Evolutionary conservation across 2,329 filamentous ascomycete species (phyloP), one percentile per base, ranked within the genome.

Genomic region (Sclerotinia subarctica): DNA sequence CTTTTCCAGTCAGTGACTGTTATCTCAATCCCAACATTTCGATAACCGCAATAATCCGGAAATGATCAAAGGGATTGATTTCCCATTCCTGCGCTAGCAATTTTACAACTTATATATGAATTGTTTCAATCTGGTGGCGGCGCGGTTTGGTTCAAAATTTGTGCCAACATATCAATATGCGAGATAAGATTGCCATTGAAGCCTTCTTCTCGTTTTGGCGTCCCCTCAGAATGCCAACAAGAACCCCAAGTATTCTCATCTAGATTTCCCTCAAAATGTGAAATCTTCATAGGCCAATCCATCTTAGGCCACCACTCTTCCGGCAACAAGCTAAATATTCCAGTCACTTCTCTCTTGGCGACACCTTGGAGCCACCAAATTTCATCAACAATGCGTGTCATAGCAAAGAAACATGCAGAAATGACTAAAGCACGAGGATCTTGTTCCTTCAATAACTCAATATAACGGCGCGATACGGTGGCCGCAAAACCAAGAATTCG

Each of bases 301-400:
- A 78, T 76, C 66, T 73, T 75, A 7, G 69, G 69, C 73, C 73
- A 75, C 76, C 76, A 77, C 44, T 74, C 73, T 46, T 57, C 44
- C 17, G 75, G 74, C 5, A 78, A 38, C 10, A 77, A 52, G 17
- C 67, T 68, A n/a, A 71, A 69, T 17, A 78, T 76, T 6, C 88
- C 88, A 75, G 86, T 84, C 21, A 92, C 85, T 73, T 92, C 86
- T 67, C 86, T 84, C 21, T 84, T 83, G 10, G 88, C 85, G 73
- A 90, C 88, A 51, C 89, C 88, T 26, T 87, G 83, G 38, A 91
- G 79, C 89, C 90, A 92, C 90, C 90, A 92, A 1, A 75, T 74
- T 66, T 74, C 72, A 58, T 77, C 75, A 6, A 73, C 69, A 7
- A 72, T 69, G 44, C 71, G 74, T 4, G 73, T 77, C 59, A 76